These are phyloP conservation scores for Saprolegnia diclina DNA, from an alignment of 352 stramenopile species.

Conservation along the genomic window DNA sequence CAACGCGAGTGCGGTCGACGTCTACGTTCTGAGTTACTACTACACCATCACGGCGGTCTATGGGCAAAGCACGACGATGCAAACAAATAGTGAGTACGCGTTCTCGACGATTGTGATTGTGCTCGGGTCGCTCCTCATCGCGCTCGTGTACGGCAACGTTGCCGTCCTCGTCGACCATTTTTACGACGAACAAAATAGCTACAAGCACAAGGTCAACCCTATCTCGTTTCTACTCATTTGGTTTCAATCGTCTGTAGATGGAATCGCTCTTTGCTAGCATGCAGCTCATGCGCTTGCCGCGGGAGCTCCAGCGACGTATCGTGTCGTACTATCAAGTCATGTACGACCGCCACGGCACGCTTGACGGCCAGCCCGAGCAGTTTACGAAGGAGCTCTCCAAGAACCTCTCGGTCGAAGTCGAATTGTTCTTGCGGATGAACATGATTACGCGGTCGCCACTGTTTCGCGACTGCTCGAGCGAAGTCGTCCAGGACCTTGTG, in stretches of 20 bases:
- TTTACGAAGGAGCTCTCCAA: constrained; percentile 75
- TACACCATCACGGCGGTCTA: constrained; percentile 59
- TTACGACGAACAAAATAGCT: constrained; percentile 74
- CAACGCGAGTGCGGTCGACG: constrained; percentile 31
- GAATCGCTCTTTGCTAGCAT: constrained; percentile 63
- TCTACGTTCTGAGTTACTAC: constrained; percentile 68
- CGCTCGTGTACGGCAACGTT: constrained; percentile 81
- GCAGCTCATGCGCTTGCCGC: constrained; percentile 70
- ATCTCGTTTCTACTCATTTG: too few species aligned
- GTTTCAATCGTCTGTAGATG: too few species aligned
- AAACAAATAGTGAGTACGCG: constrained; percentile 60
- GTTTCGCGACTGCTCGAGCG: constrained; percentile 71
- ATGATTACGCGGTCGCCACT: constrained; percentile 87
- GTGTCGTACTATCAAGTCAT: constrained; percentile 83
- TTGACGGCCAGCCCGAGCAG: constrained; percentile 62
- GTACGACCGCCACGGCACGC: constrained; percentile 74
- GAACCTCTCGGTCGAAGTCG: constrained; percentile 78
- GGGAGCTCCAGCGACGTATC: constrained; percentile 76
- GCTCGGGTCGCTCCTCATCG: constrained; percentile 68
- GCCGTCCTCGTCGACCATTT: constrained; percentile 83
- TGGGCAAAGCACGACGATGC: constrained; percentile 65
- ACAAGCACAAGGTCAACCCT: constrained; percentile 59
- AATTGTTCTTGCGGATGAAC: constrained; percentile 76
- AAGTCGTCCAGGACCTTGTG: constrained; percentile 78
- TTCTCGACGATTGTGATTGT: constrained; percentile 71